Evolutionary conservation across 2,329 filamentous ascomycete species (phyloP).

Genomic region (Penicillium sp.): DNA sequence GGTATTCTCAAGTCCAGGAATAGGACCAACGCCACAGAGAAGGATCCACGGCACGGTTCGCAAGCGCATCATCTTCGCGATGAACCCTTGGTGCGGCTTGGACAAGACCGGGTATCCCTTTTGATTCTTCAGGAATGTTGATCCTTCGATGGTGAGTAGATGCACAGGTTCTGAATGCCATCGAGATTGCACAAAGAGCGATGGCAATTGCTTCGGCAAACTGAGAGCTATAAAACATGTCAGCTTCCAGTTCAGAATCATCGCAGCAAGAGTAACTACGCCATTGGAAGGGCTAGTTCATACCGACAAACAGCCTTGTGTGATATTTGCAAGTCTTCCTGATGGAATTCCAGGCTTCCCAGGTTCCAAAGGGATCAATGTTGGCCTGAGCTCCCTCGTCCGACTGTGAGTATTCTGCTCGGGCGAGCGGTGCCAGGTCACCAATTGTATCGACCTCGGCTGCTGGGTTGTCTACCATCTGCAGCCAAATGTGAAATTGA

Average conservation of each 20-base stretch:
- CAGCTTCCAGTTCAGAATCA: constrained; percentile 5
- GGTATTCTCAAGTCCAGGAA: constrained; percentile 46
- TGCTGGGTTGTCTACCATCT: constrained; percentile 73
- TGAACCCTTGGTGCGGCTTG: constrained; percentile 55
- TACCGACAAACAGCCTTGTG: constrained; percentile 76
- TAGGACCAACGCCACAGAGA: constrained; percentile 55
- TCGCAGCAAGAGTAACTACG: background rate
- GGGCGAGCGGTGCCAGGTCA: constrained; percentile 43
- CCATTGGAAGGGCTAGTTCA: constrained; percentile 37
- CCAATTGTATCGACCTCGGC: constrained; percentile 48
- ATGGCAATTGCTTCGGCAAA: constrained; percentile 59
- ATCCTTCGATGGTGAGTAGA: constrained; percentile 51
- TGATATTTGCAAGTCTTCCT: constrained; percentile 82
- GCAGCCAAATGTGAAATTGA: constrained; percentile 74
- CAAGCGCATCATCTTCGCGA: constrained; percentile 56
- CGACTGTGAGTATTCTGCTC: constrained; percentile 38
- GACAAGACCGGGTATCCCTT: constrained; percentile 58
- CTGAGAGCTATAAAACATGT: constrained; percentile 48
- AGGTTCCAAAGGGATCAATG: constrained; percentile 70
- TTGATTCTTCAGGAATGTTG: constrained; percentile 55
- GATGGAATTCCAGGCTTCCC: constrained; percentile 93
- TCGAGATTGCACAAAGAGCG: constrained; percentile 53
- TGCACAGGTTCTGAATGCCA: constrained; percentile 63
- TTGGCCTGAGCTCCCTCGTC: constrained; percentile 43
- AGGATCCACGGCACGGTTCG: constrained; percentile 58